Evolutionary conservation across 176 grass and related monocot species (phyloP), one percentile per base, ranked within the genome.

Genomic region (Oryza australiensis): DNA sequence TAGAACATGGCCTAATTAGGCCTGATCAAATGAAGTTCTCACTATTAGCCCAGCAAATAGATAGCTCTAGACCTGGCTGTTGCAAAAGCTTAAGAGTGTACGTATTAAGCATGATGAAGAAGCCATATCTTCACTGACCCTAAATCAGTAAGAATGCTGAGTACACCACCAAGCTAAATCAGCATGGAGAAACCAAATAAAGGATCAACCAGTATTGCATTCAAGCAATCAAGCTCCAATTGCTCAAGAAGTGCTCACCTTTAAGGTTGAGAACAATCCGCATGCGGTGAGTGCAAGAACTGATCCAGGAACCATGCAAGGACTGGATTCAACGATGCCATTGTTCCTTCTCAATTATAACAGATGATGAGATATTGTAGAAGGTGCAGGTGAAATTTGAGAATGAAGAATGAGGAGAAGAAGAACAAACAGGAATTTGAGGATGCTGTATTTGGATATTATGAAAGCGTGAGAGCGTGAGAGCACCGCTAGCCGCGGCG

Each of bases 251-350:
- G 12, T 5, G 55, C 4, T 88, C 28, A 93, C 91, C 88, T 90
- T 94, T 94, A 66, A 94, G 83, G 41, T 94, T 86, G 30, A 94
- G 91, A 20, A 75, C 91, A n/a, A 94, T 90, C 23, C 86, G 80
- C 40, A 86, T 80, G 28, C 91, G 82, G 15, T 94, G 88, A 16
- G 91, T 77, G 80, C 88, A 94, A 40, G 92, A 86, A 83, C 92
- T 94, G 28, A 85, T 62, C 86, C 83, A 91, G 51, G 57, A 48
- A 53, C 73, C 80, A 75, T 94, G 91, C 16, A 94, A 94, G 86
- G 59, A 86, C 79, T 53, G 87, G 86, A 51, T 87, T 94, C 7
- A 7, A 43, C n/a, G 28, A 62, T 26, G 79, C 70, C 88, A 89
- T 89, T 45, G 64, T 64, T n/a, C n/a, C n/a, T n/a, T n/a, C n/a